Evolutionary conservation across 2,329 filamentous ascomycete genomes (phyloP), one percentile per base, ranked within the genome.

Genomic region (Beauveria rudraprayagi): DNA sequence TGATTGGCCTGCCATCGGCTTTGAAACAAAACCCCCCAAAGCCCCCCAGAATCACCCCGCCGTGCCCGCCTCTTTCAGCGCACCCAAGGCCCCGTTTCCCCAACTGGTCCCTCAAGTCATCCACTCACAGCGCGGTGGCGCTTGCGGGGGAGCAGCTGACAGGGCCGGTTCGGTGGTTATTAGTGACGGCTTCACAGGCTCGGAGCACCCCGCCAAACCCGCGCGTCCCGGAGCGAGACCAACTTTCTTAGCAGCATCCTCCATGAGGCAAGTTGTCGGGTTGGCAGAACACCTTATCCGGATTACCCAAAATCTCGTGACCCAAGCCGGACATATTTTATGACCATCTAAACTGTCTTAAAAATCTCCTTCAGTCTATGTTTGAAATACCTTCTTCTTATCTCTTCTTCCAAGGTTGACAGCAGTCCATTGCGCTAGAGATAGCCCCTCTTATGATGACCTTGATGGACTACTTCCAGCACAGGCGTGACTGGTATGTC

Each of bases 401-500:
- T 17, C 14, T 22, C 3, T 16, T 51, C 22, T 14, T 2, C 14
- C 10, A 30, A 6, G 7, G 11, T 8, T 40, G 10, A 14, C n/a
- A 37, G 11, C 50, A 28, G 26, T 40, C 6, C 2, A 24, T 53
- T 40, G 30, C 50, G 19, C 17, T 9, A 3, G 22, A 56, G 26
- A 14, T 19, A 8, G 10, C 28, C 41, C 9, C 10, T 44, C 28
- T 44, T 26, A 3, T 26, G 14, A 60, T n/a, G 30, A 19, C 19
- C 47, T 75, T 78, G 63, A 71, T 79, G 46, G 76, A 80, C 63
- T 91, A 91, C 69, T 79, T 91, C 67, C 83, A 88, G 68, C 89
- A 92, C 72, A 82, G 81, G 66, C 81, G 81, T 63, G 86, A 88
- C 72, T 90, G 89, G 89, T 91, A 53, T 58, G 67, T 50, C 41